Base-by-base conservation (phyloP, 2,329 filamentous ascomycete species). In the Sporothrix mexicana region DNA sequence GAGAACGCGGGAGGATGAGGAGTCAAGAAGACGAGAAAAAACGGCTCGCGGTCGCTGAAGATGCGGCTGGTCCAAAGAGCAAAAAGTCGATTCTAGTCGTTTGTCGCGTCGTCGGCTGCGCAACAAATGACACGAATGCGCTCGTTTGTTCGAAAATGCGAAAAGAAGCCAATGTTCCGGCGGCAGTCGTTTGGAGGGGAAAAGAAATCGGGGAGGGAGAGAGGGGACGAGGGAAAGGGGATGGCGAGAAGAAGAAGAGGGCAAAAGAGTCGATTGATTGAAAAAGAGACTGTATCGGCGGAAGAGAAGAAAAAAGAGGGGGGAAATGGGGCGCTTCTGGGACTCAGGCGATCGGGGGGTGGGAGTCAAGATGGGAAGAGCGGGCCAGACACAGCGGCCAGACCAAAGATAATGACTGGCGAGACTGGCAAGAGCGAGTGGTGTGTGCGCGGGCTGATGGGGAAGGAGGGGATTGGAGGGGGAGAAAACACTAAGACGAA, bases 381-480 rank as follows among this genome's bases (percentile, higher is more conserved):
- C 20, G 12, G 53, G 20, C 30, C 15, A 66, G 36, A 36, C 12
- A 25, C 10, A 47, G 20, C 41, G 59, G 59, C 13, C 25, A 41
- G 25, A 61, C 57, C 13, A 43, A 45, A 41, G 9, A 59, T 55
- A 25, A 25, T 55, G 51, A 36, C 30, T 36, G 51, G 20, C 51
- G 23, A 55, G 51, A 25, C 20, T 23, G 51, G 23, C 13, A 20
- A 61, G 36, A 51, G 49, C 20, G 30, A 59, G 41, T 41, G 20
- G 43, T 30, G 43, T 47, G 41, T 4, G 55, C 20, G 57, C 45
- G 45, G 45, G 25, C 47, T 51, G 55, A 64, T 71, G 69, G 69
- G 53, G 69, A 70, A 62, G 41, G 69, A 70, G 69, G 69, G 69
- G 68, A 49, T n/a, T 66, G 62, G 43, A 49, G 62, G 62, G 59